phyloP scores from a whole-genome alignment of 2,329 filamentous ascomycete species.

The Emmonsia crescens region DNA sequence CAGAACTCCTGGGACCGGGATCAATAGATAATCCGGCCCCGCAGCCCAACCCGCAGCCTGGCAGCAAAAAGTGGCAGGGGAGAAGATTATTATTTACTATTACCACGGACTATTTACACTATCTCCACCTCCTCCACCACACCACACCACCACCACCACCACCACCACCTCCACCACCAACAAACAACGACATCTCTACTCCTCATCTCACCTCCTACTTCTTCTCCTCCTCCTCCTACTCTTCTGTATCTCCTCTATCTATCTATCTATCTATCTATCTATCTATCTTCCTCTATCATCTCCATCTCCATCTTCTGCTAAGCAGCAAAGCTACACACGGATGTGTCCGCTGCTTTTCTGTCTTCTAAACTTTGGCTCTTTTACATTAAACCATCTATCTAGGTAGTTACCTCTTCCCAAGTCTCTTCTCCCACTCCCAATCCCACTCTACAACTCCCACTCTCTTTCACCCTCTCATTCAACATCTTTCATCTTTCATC shows the following conservation, averaged over 20 bases:
- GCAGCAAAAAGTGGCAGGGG: too few relatives aligned
- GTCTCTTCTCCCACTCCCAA: background rate
- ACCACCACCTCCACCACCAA: background rate
- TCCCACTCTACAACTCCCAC: background rate
- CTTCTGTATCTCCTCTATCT: too few relatives aligned
- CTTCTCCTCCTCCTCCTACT: background rate
- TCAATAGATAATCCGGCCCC: slow-evolving; percentile 5
- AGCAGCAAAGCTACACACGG: too few relatives aligned
- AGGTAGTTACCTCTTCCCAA: too few relatives aligned
- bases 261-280: too few relatives aligned
- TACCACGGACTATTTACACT: background rate
- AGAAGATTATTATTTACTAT: too few relatives aligned
- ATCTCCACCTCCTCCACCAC: background rate
- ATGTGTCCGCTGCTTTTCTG: too few relatives aligned
- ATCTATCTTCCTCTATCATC: too few relatives aligned
- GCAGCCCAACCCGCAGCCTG: background rate
- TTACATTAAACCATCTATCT: too few relatives aligned
- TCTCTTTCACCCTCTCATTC: background rate
- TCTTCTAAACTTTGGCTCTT: too few relatives aligned
- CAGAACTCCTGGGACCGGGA: slow-evolving; percentile 7
- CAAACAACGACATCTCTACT: too few relatives aligned
- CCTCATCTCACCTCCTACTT: background rate
- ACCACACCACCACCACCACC: background rate
- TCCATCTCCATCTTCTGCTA: too few relatives aligned
- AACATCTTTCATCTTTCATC: background rate